A percentile compares a stretch with the other conserved stretches of the same genome.
Evolutionary conservation across 2,329 filamentous ascomycete species (phyloP).

Genomic region (Akanthomyces muscarius): DNA sequence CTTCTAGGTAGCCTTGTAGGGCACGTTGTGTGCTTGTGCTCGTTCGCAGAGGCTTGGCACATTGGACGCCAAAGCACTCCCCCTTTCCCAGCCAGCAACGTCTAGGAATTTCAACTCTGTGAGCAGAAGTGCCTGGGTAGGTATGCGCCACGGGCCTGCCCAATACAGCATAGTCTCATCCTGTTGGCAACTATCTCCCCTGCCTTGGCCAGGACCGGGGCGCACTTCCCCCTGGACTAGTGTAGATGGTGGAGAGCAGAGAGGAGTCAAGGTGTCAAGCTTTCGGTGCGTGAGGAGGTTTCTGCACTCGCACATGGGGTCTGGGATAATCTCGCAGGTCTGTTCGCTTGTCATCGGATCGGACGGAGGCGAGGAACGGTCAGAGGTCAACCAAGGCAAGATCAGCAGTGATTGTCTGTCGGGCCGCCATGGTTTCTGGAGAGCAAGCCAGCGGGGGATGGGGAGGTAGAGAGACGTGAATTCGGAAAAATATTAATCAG

Average conservation of each 20-base stretch:
- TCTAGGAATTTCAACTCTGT: neutral
- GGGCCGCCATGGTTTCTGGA: neutral
- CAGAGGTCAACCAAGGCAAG: neutral
- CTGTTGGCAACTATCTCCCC: neutral
- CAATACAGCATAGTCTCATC: neutral
- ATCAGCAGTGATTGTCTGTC: slow-evolving; percentile 2
- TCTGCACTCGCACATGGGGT: slow-evolving; percentile 8
- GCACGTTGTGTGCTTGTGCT: neutral
- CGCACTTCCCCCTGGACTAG: slow-evolving; percentile 5
- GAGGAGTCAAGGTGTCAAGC: neutral
- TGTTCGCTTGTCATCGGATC: slow-evolving; percentile 7
- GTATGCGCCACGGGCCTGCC: neutral
- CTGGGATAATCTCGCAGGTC: neutral
- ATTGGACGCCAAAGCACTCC: neutral
- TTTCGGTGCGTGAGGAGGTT: neutral
- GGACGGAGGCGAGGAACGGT: neutral
- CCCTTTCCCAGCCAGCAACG: neutral
- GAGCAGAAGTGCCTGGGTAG: neutral
- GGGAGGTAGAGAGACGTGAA: neutral
- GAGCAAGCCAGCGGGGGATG: too few relatives aligned
- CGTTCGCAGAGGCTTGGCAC: neutral
- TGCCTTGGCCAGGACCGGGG: neutral
- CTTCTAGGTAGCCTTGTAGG: neutral
- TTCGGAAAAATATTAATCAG: neutral
- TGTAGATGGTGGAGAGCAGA: slow-evolving; percentile 2